Conservation (phyloP, 176 grass and related monocot genomes). For the Triticum urartu region DNA sequence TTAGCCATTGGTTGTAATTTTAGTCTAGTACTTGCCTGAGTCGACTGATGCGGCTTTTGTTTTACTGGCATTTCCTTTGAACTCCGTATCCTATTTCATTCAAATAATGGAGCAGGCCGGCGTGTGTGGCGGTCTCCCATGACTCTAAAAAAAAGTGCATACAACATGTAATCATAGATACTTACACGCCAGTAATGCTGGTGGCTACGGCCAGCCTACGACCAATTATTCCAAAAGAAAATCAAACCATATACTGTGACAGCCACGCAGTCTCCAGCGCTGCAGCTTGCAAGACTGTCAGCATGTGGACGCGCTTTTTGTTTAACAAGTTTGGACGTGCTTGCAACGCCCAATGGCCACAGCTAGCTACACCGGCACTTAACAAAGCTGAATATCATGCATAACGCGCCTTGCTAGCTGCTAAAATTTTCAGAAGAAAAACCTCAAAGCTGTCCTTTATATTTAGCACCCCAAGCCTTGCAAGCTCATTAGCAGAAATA, state of each 20-base stretch:
- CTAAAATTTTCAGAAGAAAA: not conserved
- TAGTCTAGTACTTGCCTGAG: too few relatives aligned
- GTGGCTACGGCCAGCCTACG: not conserved
- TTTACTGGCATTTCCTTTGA: too few relatives aligned
- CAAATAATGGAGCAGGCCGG: too few relatives aligned
- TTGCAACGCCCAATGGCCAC: conserved; percentile 16
- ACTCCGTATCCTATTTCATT: too few relatives aligned
- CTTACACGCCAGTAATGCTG: too few relatives aligned
- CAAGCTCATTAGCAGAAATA: not conserved
- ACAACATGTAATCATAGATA: too few relatives aligned
- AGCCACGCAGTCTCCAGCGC: conserved; percentile 14
- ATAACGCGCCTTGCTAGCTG: not conserved
- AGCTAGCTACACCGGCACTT: conserved; percentile 1
- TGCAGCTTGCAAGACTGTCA: conserved; percentile 30
- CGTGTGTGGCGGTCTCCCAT: too few relatives aligned
- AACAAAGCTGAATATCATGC: not conserved
- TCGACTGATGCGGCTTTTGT: too few relatives aligned
- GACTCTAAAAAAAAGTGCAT: too few relatives aligned
- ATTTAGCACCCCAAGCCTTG: not conserved
- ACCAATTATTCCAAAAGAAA: not conserved
- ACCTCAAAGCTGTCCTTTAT: not conserved
- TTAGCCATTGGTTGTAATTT: too few relatives aligned
- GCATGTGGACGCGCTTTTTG: conserved; percentile 3
- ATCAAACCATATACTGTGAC: not conserved
- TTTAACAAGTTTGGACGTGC: not conserved